phyloP scores from a whole-genome alignment of 345 rosid genomes.

The Erucastrum elatum region DNA sequence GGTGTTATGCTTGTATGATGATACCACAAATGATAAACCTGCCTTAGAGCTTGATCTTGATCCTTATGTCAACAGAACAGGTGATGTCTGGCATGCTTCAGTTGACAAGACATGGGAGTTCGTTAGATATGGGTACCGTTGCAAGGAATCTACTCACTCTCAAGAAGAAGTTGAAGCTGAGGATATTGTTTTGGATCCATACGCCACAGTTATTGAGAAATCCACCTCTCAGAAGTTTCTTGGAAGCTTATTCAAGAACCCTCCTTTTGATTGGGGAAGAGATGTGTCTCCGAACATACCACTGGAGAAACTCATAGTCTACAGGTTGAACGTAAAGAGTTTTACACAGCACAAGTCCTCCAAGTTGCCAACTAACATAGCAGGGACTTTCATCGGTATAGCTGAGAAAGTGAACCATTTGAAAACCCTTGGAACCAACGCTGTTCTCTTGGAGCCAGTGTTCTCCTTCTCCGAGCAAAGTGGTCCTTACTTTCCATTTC shows the following conservation, averaged over 20 bases:
- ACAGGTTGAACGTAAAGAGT: conserved; percentile 66
- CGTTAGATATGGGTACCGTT: conserved; percentile 62
- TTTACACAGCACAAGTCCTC: conserved; percentile 77
- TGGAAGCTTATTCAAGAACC: conserved; percentile 54
- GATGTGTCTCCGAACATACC: conserved; percentile 62
- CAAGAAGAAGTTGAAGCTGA: conserved; percentile 43
- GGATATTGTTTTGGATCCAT: conserved; percentile 70
- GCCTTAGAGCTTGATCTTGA: conserved; percentile 91
- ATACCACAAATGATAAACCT: conserved; percentile 52
- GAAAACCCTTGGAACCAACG: conserved; percentile 74
- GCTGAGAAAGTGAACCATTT: conserved; percentile 69
- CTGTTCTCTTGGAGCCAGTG: conserved; percentile 82
- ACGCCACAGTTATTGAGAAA: conserved; percentile 55
- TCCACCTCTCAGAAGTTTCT: conserved; percentile 45
- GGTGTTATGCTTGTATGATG: conserved; percentile 72
- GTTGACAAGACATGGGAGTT: conserved; percentile 53
- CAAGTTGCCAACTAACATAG: conserved; percentile 51
- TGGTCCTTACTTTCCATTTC: conserved; percentile 80
- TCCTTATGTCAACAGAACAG: conserved; percentile 77
- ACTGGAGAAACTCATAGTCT: conserved; percentile 66
- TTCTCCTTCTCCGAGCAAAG: conserved; percentile 62
- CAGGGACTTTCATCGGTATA: conserved; percentile 83
- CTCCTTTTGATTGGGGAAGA: conserved; percentile 78
- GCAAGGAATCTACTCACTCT: conserved; percentile 42
- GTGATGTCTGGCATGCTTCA: conserved; percentile 87